These are phyloP conservation scores for Cynanchum wilfordii DNA, from an alignment of 257 asterid genomes.

Conservation along the genomic window DNA sequence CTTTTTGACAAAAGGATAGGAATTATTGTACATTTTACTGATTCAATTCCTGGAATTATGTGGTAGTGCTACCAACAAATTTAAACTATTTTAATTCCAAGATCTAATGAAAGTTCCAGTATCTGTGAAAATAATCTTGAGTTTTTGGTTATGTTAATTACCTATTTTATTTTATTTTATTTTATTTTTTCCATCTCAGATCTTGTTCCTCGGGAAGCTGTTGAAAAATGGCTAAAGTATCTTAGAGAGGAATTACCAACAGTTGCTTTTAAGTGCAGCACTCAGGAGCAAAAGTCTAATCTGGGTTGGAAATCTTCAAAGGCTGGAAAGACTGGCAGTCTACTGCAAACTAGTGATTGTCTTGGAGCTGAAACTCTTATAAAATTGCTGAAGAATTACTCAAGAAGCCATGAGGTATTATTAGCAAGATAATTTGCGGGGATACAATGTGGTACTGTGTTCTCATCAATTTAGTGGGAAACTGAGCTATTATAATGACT, in stretches of 20 bases:
- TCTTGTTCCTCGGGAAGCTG: constrained; percentile 94
- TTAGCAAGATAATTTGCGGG: neutral
- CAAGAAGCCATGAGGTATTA: constrained; percentile 74
- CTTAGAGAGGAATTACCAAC: constrained; percentile 90
- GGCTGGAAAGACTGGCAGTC: constrained; percentile 36
- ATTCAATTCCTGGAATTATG: neutral
- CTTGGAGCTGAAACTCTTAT: constrained; percentile 87
- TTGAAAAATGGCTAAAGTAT: constrained; percentile 91
- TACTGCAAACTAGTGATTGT: constrained; percentile 85
- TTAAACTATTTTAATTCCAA: neutral
- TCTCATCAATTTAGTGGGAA: neutral
- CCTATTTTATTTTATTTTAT: neutral
- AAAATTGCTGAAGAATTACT: constrained; percentile 72
- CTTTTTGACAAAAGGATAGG: neutral
- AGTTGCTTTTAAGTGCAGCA: constrained; percentile 90
- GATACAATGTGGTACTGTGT: neutral
- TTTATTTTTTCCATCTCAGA: constrained; percentile 37
- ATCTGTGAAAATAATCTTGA: neutral
- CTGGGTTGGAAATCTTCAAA: constrained; percentile 90
- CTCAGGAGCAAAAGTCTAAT: constrained; percentile 90
- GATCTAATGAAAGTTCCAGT: neutral
- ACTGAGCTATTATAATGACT: neutral
- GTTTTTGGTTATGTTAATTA: neutral
- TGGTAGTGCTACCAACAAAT: neutral
- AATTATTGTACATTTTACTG: neutral